Base-by-base conservation (phyloP, 2,329 filamentous ascomycete species). In the Aspergillus intermedius region DNA sequence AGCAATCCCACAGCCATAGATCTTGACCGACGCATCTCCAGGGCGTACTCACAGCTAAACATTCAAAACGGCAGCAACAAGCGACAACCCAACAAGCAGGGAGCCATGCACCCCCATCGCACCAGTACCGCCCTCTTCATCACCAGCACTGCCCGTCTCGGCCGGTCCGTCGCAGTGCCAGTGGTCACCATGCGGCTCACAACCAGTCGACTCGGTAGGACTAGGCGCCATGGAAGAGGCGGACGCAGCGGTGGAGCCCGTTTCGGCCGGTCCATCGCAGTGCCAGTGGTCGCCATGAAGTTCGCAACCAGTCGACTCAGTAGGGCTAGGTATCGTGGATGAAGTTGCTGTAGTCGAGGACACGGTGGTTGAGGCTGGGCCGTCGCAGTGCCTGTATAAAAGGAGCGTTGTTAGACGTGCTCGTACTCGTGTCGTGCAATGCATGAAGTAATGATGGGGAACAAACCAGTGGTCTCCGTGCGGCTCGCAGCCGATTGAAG, bases 381-480 rank as follows among this genome's bases (percentile, higher is more conserved):
- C 63, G 6, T 62, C 58, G 41, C 63, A 66, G 47, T 66, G 62
- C 62, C 63, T 64, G 42, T 23, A 9, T 10, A 15, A 23, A 6
- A 30, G 42, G 17, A 1, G 25, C 7, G 25, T 10, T 30, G 21
- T 23, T 21, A 25, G 40, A 42, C 17, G 21, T n/a, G 17, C 13
- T 42, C 10, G 19, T 22, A 5, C 21, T 21, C 21, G 21, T 22
- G 21, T 5, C 21, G 21, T 39, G 19, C 10, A 15, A 17, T 9
- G 35, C 15, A 9, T 22, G 21, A 4, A 3, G n/a, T 8, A 12
- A 22, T 22, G 2, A 39, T 39, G 19, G 35, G 35, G 6, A 49
- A 39, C 51, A 42, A 49, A 59, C 59, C 61, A 64, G 46, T 64
- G 61, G 23, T 63, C 60, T 5, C 60, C 60, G 28, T 62, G 55